Evolutionary conservation across 1,139 yeast genomes (phyloP).

Genomic region (Nadsonia starkeyi-henricii): DNA sequence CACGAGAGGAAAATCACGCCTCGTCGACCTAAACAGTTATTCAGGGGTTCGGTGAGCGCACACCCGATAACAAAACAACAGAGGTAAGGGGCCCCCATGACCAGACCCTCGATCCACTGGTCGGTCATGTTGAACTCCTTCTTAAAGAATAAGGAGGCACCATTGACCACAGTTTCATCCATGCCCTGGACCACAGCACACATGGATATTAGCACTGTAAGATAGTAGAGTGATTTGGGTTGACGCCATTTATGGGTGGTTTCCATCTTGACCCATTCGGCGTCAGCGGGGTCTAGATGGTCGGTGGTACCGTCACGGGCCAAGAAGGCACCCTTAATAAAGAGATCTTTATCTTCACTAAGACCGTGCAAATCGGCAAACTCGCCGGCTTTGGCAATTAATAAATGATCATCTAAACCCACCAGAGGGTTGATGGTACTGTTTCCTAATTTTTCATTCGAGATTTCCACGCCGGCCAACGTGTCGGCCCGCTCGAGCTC

Average conservation of each 20-base stretch:
- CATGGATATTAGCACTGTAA: conserved; percentile 65
- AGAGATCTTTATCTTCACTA: conserved; percentile 41
- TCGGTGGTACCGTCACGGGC: conserved; percentile 53
- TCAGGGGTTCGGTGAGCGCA: conserved; percentile 59
- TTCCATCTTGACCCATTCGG: conserved; percentile 35
- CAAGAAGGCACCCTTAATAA: conserved; percentile 62
- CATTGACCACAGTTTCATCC: conserved; percentile 82
- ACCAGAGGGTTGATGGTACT: not conserved
- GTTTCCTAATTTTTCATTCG: too few species aligned
- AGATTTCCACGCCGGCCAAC: too few species aligned
- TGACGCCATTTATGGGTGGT: conserved; percentile 53
- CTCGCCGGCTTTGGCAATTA: conserved; percentile 49
- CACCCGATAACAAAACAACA: conserved; percentile 59
- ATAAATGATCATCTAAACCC: not conserved
- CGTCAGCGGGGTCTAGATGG: conserved; percentile 51
- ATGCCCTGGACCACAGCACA: conserved; percentile 90
- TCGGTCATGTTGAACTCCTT: conserved; percentile 36
- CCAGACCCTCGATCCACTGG: conserved; percentile 59
- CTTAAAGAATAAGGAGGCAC: conserved; percentile 67
- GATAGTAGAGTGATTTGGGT: conserved; percentile 45
- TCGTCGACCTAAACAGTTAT: conserved; percentile 52
- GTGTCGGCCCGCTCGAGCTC: too few species aligned
- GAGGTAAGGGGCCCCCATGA: conserved; percentile 71
- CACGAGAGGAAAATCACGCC: conserved; percentile 63
- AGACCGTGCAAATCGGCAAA: conserved; percentile 50